phyloP scores from a whole-genome alignment of 108 stramenopile genomes.

The Asterionellopsis glacialis region DNA sequence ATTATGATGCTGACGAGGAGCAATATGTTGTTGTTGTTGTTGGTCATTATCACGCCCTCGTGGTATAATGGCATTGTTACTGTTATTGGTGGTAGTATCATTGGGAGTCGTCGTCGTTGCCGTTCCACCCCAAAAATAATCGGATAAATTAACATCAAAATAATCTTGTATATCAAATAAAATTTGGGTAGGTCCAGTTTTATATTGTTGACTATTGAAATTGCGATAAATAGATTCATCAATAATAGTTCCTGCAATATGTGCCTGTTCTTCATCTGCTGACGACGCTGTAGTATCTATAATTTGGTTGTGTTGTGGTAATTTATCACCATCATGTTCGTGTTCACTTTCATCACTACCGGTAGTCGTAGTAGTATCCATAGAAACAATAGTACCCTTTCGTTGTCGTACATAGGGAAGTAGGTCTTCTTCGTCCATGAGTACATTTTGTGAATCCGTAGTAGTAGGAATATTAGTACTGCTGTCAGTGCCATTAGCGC shows the following conservation, averaged over 20 bases:
- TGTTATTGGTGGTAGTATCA: not conserved
- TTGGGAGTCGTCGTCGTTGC: not conserved
- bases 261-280: constrained; percentile 13
- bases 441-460: too few relatives aligned
- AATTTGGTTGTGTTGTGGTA: not conserved
- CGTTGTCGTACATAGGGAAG: too few relatives aligned
- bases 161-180: constrained; percentile 33
- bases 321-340: constrained; percentile 2
- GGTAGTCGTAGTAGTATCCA: too few relatives aligned
- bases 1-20: too few relatives aligned
- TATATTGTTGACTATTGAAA: constrained; percentile 14
- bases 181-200: constrained; percentile 21
- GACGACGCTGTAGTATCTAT: too few relatives aligned
- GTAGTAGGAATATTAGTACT: too few relatives aligned
- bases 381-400: too few relatives aligned
- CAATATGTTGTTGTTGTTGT: too few relatives aligned
- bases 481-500: too few relatives aligned
- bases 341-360: not conserved
- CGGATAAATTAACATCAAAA: constrained; percentile 39
- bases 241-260: constrained; percentile 33
- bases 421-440: too few relatives aligned
- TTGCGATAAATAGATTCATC: constrained; percentile 8
- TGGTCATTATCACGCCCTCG: too few relatives aligned
- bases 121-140: constrained; percentile 31
- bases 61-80: too few relatives aligned